phyloP scores from a whole-genome alignment of 169 alveolate genomes.

The Amoebophrya sp. region DNA sequence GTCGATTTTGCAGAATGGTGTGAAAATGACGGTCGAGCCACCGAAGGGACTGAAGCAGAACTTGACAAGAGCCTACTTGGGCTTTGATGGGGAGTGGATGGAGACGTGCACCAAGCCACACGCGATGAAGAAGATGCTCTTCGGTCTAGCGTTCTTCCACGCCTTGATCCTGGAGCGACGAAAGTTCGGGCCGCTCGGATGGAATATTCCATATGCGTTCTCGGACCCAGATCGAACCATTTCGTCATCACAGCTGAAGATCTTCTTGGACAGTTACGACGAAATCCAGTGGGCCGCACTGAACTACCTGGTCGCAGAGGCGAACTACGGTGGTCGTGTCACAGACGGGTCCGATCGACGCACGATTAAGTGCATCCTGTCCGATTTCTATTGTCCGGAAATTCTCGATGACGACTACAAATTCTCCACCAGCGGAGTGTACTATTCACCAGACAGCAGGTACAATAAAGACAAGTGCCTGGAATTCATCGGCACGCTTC shows the following conservation, averaged over 20 bases:
- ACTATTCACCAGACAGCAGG: slow-evolving; percentile 64
- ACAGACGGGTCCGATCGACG: neutral
- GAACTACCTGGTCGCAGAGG: slow-evolving; percentile 83
- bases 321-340: slow-evolving; percentile 91
- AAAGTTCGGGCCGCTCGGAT: slow-evolving; percentile 90
- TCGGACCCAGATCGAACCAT: slow-evolving; percentile 85
- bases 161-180: slow-evolving; percentile 85
- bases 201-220: slow-evolving; percentile 88
- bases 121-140: slow-evolving; percentile 74
- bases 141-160: slow-evolving; percentile 77
- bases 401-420: slow-evolving; percentile 65
- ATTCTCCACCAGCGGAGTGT: slow-evolving; percentile 63
- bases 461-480: slow-evolving; percentile 59
- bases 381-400: slow-evolving; percentile 68
- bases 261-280: slow-evolving; percentile 71
- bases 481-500: slow-evolving; percentile 60
- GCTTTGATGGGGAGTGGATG: slow-evolving; percentile 68
- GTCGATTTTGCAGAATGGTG: slow-evolving; percentile 66
- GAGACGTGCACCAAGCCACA: slow-evolving; percentile 77
- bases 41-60: slow-evolving; percentile 84
- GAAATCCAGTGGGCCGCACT: slow-evolving; percentile 76
- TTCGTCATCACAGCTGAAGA: slow-evolving; percentile 72
- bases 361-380: slow-evolving; percentile 50
- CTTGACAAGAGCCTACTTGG: slow-evolving; percentile 64
- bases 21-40: slow-evolving; percentile 82